These are phyloP conservation scores for Przewalskia tangutica DNA, from an alignment of 257 asterid species.

Conservation along the genomic window DNA sequence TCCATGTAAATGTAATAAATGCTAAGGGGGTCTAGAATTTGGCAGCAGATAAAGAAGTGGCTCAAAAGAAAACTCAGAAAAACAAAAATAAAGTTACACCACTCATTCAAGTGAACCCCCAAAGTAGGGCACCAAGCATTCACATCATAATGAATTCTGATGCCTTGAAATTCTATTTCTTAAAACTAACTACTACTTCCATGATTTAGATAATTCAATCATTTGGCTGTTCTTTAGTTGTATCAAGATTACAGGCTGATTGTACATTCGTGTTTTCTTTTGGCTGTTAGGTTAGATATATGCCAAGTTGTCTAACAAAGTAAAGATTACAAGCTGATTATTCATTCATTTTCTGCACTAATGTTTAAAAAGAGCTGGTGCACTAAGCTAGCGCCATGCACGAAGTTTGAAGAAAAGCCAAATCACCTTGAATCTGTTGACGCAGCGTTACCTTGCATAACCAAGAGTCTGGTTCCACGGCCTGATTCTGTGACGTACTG, in stretches of 20 bases:
- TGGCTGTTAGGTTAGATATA: background rate
- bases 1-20: slow-evolving; percentile 22
- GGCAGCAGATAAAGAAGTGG: slow-evolving; percentile 35
- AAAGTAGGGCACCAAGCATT: slow-evolving; percentile 12
- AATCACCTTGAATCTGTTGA: background rate
- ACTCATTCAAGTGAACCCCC: slow-evolving; percentile 24
- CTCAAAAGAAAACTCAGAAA: slow-evolving; percentile 30
- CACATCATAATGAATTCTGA: slow-evolving; percentile 22
- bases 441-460: background rate
- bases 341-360: background rate
- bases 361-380: background rate
- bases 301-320: background rate
- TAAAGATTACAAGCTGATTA: background rate
- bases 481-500: too few species aligned
- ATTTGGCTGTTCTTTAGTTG: background rate
- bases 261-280: background rate
- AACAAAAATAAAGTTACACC: slow-evolving; percentile 24
- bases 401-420: background rate
- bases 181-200: slow-evolving; percentile 3
- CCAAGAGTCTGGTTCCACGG: too few species aligned
- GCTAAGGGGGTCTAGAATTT: slow-evolving; percentile 2
- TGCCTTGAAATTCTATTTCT: slow-evolving; percentile 13
- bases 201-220: background rate
- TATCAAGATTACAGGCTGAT: background rate
- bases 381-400: background rate